Conservation (phyloP, 768 basidiomycete species). For the Lactifluus rugatus region DNA sequence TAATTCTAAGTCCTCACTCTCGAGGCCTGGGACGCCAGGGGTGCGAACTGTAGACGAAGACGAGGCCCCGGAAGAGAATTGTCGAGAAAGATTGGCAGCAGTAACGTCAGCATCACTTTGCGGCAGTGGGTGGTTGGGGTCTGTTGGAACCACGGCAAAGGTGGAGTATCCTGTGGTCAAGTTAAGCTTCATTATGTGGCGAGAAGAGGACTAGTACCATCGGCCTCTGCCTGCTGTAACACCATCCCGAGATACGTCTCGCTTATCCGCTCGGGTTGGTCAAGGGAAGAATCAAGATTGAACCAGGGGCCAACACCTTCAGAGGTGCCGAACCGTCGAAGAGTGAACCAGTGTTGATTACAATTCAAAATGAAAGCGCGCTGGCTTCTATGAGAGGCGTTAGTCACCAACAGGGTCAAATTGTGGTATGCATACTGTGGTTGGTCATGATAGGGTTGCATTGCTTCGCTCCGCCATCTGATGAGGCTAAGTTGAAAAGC, state of each 20-base stretch:
- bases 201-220: slow-evolving; percentile 40
- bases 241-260: slow-evolving; percentile 79
- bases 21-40: slow-evolving; percentile 32
- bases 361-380: slow-evolving; percentile 83
- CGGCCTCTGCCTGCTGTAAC: slow-evolving; percentile 75
- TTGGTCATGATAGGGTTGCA: slow-evolving; percentile 62
- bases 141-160: slow-evolving; percentile 61
- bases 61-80: slow-evolving; percentile 28
- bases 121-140: slow-evolving; percentile 49
- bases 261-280: slow-evolving; percentile 71
- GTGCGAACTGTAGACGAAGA: slow-evolving; percentile 8
- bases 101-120: slow-evolving; percentile 64
- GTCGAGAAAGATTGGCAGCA: slow-evolving; percentile 53
- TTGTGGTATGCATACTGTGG: slow-evolving; percentile 54
- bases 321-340: slow-evolving; percentile 65
- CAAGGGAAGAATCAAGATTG: slow-evolving; percentile 72
- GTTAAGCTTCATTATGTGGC: background rate
- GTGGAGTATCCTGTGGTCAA: slow-evolving; percentile 60
- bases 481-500: slow-evolving; percentile 43
- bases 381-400: slow-evolving; percentile 45
- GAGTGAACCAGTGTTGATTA: slow-evolving; percentile 82
- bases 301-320: slow-evolving; percentile 68
- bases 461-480: slow-evolving; percentile 76
- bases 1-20: slow-evolving; percentile 83
- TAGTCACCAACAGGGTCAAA: slow-evolving; percentile 9